phyloP scores from a whole-genome alignment of 1,139 yeast species.

The Taphrina deformans region DNA sequence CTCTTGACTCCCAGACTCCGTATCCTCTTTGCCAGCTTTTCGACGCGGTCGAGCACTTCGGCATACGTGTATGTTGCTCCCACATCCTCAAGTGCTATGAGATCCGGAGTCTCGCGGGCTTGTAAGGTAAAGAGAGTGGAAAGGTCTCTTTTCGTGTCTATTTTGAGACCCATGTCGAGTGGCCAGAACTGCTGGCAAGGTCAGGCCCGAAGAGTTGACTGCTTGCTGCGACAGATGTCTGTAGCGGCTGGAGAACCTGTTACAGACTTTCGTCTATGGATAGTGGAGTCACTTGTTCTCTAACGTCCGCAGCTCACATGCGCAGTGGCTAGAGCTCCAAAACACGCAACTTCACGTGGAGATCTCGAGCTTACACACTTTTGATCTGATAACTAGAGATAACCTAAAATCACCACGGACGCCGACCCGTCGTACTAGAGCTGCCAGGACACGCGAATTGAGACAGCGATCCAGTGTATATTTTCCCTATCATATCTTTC shows the following conservation, averaged over 20 bases:
- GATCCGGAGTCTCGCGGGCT: constrained; percentile 11
- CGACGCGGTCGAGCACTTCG: constrained; percentile 4
- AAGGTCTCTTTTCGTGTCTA: constrained; percentile 10
- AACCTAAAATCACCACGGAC: background rate
- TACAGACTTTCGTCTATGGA: no score
- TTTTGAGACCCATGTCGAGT: constrained; percentile 6
- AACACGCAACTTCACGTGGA: background rate
- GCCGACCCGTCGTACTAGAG: no score
- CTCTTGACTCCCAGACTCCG: constrained; percentile 13
- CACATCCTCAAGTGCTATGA: constrained; percentile 17
- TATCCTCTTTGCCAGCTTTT: constrained; percentile 3
- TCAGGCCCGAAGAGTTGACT: no score
- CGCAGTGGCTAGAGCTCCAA: background rate
- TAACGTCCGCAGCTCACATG: background rate
- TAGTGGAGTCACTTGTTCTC: background rate
- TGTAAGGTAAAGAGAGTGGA: constrained; percentile 9
- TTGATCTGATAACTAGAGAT: background rate
- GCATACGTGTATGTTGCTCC: constrained; percentile 8
- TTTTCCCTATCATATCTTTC: no score
- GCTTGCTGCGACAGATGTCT: background rate
- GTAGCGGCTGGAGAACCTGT: background rate
- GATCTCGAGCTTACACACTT: background rate
- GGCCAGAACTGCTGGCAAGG: no score
- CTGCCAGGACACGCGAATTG: background rate
- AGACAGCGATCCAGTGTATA: no score